A percentile compares a stretch with the other conserved stretches of the same genome.
phyloP scores from a whole-genome alignment of 2,329 filamentous ascomycete species.

The Talaromyces funiculosus region DNA sequence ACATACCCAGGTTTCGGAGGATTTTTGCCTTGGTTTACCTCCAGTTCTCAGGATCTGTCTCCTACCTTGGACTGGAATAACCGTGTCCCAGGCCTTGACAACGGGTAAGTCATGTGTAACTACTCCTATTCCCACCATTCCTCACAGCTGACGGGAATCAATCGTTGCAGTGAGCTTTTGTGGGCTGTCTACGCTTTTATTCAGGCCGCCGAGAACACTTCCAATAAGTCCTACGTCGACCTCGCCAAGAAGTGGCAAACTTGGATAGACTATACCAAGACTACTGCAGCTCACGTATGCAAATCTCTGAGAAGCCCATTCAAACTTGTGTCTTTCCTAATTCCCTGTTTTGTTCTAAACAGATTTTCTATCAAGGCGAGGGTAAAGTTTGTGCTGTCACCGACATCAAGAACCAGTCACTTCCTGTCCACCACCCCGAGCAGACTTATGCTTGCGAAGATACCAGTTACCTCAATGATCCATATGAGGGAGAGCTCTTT shows the following conservation, averaged over 20 bases:
- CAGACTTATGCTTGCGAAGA: constrained; percentile 36
- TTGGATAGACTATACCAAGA: constrained; percentile 40
- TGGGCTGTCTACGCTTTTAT: constrained; percentile 42
- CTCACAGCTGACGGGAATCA: neutral
- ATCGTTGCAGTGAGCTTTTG: constrained; percentile 31
- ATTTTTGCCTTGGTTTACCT: constrained; percentile 38
- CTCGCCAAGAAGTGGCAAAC: constrained; percentile 34
- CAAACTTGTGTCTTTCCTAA: neutral
- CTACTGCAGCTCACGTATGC: constrained; percentile 28
- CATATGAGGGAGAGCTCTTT: constrained; percentile 42
- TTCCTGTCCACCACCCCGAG: constrained; percentile 23
- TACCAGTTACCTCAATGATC: constrained; percentile 33
- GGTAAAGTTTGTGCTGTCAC: constrained; percentile 40
- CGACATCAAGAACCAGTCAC: constrained; percentile 30
- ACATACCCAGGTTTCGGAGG: constrained; percentile 40
- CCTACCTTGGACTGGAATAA: constrained; percentile 37
- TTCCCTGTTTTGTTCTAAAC: neutral
- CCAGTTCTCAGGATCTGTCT: constrained; percentile 25
- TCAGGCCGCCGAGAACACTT: constrained; percentile 30
- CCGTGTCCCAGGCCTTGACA: constrained; percentile 37
- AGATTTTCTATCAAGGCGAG: constrained; percentile 35
- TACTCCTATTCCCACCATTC: neutral
- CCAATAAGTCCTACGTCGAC: constrained; percentile 18
- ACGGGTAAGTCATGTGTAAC: constrained; percentile 26
- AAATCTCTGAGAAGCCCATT: neutral